Base-by-base conservation (phyloP, 257 asterid genomes). In the Paulownia fortunei region DNA sequence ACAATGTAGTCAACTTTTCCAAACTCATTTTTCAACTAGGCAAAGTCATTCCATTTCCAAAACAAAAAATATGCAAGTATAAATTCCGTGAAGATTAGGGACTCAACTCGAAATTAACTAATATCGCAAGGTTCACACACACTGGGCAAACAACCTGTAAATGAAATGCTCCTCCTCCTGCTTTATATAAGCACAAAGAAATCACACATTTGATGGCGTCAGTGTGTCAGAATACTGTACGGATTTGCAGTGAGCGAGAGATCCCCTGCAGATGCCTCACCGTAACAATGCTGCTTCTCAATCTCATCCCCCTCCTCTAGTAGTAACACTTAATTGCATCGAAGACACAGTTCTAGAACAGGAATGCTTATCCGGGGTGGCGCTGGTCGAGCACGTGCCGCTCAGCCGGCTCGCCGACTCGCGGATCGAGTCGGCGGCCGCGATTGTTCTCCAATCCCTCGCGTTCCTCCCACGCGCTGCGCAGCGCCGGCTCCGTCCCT, bases 401-500 rank as follows among this genome's bases (percentile, higher is more conserved):
- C 94, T 94, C 72, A 90, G 97, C 84, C 90, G 87, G 15, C 91
- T 94, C 72, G 92, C 97, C 1, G 94, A 88, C 36, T 86, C 97
- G 9, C 91, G 89, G 92, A 92, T 94, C 96, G 93, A 89, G 80
- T 80, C 93, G 56, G 98, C 97, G 52, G 74, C 92, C 60, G 96
- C 92, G 36, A 97, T 94, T 8, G 88, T 92, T 5, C 86, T 94
- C 81, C 98, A 94, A 87, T 94, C 98, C 32, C 91, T 92, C 41
- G 86, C 97, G 10, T 94, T 94, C 90, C 97, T 94, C 58, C 98
- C 98, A 8, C 97, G 97, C 84, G 98, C 98, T 9, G 98, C 98
- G 11, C 98, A 94, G 84, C 92, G 98, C 60, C 93, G 94, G 18
- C 97, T 94, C 72, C 97, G 97, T 9, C 92, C 98, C 3, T 89